These are phyloP conservation scores for Phytopythium boreale DNA, from an alignment of 352 stramenopile species.

Conservation along the genomic window DNA sequence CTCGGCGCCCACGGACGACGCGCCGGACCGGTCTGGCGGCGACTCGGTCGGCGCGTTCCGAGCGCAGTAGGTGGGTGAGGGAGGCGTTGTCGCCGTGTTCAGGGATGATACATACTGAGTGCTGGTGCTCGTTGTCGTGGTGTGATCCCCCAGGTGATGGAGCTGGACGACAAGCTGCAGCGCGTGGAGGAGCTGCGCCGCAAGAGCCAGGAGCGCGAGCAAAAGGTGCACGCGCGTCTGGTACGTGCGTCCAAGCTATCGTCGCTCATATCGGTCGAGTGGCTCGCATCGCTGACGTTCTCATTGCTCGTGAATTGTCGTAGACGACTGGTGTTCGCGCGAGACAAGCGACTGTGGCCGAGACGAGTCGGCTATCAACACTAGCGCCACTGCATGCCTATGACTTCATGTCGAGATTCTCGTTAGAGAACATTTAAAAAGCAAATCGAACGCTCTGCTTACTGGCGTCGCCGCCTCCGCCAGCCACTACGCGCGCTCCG, in stretches of 20 bases:
- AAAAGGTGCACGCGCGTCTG: slow-evolving; percentile 52
- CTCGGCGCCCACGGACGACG: slow-evolving; percentile 16
- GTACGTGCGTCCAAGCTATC: slow-evolving; percentile 18
- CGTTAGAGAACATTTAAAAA: background rate
- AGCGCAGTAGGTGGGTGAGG: slow-evolving; percentile 44
- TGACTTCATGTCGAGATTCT: background rate
- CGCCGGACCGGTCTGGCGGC: slow-evolving; percentile 10
- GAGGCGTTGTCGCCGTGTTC: too few species aligned
- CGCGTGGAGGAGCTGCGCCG: slow-evolving; percentile 69
- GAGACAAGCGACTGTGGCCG: too few species aligned
- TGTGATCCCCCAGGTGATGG: slow-evolving; percentile 43
- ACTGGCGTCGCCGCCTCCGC: background rate
- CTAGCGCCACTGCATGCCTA: background rate
- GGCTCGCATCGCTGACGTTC: background rate
- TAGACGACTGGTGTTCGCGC: background rate
- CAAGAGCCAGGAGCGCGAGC: slow-evolving; percentile 58
- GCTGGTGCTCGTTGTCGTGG: too few species aligned
- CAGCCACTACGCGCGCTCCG: background rate
- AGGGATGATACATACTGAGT: too few species aligned
- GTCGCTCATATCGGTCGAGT: background rate
- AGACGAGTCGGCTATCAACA: too few species aligned
- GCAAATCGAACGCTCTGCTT: background rate
- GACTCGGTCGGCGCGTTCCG: slow-evolving; percentile 23
- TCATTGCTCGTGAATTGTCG: too few species aligned
- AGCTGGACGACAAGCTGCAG: slow-evolving; percentile 78